phyloP scores from a whole-genome alignment of 345 rosid genomes.

The Lepidium africanum region DNA sequence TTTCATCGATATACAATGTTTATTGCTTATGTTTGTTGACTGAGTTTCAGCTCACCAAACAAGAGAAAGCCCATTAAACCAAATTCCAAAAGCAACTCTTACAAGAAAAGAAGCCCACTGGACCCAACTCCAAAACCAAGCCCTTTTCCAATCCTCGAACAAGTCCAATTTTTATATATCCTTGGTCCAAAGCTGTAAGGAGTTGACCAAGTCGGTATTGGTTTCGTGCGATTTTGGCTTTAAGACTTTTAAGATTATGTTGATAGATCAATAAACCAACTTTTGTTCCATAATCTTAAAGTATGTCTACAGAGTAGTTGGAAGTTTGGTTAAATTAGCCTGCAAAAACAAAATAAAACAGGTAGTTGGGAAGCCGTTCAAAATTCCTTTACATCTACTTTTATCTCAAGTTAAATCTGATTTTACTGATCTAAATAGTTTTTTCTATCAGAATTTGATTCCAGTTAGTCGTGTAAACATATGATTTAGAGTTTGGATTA shows the following conservation, averaged over 20 bases:
- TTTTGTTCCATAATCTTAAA: slow-evolving; percentile 14
- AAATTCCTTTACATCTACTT: background rate
- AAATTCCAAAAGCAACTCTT: background rate
- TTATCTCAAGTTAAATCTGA: background rate
- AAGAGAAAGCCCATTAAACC: background rate
- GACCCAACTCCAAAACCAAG: background rate
- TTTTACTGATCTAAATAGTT: background rate
- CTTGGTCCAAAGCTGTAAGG: background rate
- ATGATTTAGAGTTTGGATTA: no score
- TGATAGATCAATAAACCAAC: slow-evolving; percentile 8
- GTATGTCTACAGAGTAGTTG: slow-evolving; percentile 7
- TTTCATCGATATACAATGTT: no score
- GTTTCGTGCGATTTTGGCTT: slow-evolving; percentile 19
- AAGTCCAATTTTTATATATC: background rate
- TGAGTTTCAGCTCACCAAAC: background rate
- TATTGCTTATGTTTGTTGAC: background rate
- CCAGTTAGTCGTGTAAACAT: no score
- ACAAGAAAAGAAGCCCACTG: slow-evolving; percentile 1
- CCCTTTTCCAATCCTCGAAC: background rate
- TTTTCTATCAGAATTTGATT: background rate
- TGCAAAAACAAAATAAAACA: background rate
- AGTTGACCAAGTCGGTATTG: slow-evolving; percentile 24
- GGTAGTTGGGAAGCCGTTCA: slow-evolving; percentile 19
- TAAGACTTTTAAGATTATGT: slow-evolving; percentile 14
- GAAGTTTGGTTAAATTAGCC: slow-evolving; percentile 13